Evolutionary conservation across 352 stramenopile genomes (phyloP).

Genomic region (Phytophthora fragariae): DNA sequence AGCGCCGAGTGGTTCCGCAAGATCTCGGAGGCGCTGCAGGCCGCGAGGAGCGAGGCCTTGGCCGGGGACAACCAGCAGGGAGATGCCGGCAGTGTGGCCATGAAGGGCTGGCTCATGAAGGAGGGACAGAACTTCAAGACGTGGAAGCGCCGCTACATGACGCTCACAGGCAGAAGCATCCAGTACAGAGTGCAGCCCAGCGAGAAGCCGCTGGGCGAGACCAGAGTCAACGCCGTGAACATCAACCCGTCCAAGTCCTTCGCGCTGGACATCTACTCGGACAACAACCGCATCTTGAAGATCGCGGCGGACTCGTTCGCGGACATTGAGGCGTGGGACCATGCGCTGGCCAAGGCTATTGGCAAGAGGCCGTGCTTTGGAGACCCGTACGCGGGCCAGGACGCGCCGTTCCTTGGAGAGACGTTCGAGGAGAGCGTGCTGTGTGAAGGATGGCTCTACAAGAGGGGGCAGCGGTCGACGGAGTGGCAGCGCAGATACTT

Average conservation of each 20-base stretch:
- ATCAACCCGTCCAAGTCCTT: constrained; percentile 71
- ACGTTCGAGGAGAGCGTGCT: constrained; percentile 56
- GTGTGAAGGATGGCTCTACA: constrained; percentile 83
- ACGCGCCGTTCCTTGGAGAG: constrained; percentile 69
- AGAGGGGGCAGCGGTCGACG: constrained; percentile 62
- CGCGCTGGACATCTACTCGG: constrained; percentile 80
- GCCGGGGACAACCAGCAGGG: constrained; percentile 13
- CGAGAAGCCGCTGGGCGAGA: constrained; percentile 72
- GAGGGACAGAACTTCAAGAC: constrained; percentile 91
- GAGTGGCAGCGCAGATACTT: constrained; percentile 83
- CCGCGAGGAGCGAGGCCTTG: constrained; percentile 8
- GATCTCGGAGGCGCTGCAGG: constrained; percentile 55
- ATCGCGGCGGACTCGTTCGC: constrained; percentile 72
- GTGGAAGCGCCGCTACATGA: constrained; percentile 88
- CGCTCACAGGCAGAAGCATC: constrained; percentile 59
- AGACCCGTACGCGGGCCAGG: constrained; percentile 62
- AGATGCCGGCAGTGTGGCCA: constrained; percentile 35
- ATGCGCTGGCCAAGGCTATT: constrained; percentile 54
- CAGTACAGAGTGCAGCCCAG: constrained; percentile 68
- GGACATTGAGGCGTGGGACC: constrained; percentile 82
- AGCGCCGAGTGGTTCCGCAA: constrained; percentile 68
- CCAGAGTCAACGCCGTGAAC: constrained; percentile 75
- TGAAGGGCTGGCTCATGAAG: constrained; percentile 84
- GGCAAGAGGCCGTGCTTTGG: constrained; percentile 71
- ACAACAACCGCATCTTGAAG: constrained; percentile 83